Percentiles rank a stretch among this genome's conserved stretches.
These are phyloP conservation scores for Podila horticola DNA, from an alignment of 192 early-diverging fungal genomes.

Conservation along the genomic window DNA sequence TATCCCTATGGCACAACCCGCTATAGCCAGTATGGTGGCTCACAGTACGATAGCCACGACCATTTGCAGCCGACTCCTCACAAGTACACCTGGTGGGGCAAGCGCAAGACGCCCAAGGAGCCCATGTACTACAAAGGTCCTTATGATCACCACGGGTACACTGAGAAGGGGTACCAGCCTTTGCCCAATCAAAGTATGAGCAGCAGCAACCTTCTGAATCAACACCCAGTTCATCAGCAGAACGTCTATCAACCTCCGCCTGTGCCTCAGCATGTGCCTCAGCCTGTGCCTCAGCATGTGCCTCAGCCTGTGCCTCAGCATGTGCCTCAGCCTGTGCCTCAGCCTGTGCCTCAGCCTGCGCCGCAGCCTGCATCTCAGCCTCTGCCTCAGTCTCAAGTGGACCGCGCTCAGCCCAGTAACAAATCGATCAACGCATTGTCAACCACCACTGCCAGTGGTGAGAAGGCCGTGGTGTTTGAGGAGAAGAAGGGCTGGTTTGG, in stretches of 20 bases:
- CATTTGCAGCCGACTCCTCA: neutral
- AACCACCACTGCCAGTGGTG: neutral
- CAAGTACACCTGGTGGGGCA: constrained; percentile 26
- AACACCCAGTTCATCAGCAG: constrained; percentile 2
- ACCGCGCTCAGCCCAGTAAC: neutral
- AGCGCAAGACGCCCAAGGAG: constrained; percentile 9
- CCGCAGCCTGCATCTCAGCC: neutral
- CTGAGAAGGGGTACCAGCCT: constrained; percentile 14
- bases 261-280: neutral
- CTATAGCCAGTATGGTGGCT: constrained; percentile 2
- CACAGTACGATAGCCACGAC: constrained; percentile 21
- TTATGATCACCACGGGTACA: neutral
- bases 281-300: neutral
- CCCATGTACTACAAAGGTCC: neutral
- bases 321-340: neutral
- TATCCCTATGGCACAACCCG: constrained; percentile 8
- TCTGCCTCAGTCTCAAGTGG: neutral
- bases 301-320: neutral
- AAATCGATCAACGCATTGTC: neutral
- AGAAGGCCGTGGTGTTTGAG: constrained; percentile 22
- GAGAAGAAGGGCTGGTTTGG: constrained; percentile 22
- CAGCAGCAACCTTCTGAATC: constrained; percentile 4
- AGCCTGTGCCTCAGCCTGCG: neutral
- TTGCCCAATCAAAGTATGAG: neutral
- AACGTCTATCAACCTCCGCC: neutral